These are phyloP conservation scores for Phlegmacium glaucopus DNA, from an alignment of 768 basidiomycete species.

Conservation along the genomic window DNA sequence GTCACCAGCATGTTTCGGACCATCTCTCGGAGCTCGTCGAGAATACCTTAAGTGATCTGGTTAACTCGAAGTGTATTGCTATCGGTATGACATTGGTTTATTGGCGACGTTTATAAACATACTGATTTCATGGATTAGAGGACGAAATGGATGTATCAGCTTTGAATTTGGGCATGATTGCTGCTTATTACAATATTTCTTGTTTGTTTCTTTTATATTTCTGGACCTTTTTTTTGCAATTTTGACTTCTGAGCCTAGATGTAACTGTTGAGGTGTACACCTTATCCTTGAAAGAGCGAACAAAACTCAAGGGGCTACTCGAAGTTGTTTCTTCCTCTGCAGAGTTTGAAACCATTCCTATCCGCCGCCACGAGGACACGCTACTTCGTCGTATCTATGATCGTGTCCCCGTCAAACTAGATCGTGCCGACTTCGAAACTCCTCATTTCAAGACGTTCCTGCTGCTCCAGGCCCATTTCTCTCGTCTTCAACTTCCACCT, in stretches of 20 bases:
- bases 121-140: conserved; percentile 38
- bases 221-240: not conserved
- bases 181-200: conserved; percentile 93
- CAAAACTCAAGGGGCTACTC: conserved; percentile 93
- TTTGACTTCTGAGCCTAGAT: conserved; percentile 42
- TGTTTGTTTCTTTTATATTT: conserved; percentile 43
- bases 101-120: not conserved
- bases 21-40: conserved; percentile 96
- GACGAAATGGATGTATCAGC: conserved; percentile 93
- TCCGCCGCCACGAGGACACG: conserved; percentile 88
- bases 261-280: conserved; percentile 98
- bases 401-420: conserved; percentile 94
- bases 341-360: conserved; percentile 94
- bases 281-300: conserved; percentile 90
- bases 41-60: conserved; percentile 85
- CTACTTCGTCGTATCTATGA: conserved; percentile 90
- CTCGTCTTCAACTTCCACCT: conserved; percentile 85
- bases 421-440: conserved; percentile 78
- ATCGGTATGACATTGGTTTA: conserved; percentile 53
- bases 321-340: conserved; percentile 97
- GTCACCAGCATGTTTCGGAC: conserved; percentile 92
- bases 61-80: conserved; percentile 91
- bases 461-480: conserved; percentile 95
- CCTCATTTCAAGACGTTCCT: conserved; percentile 99
- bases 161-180: conserved; percentile 98